Percentiles rank a stretch among this genome's conserved stretches.
phyloP scores from a whole-genome alignment of 2,329 filamentous ascomycete genomes.

The Chaetomiaceae sp. region DNA sequence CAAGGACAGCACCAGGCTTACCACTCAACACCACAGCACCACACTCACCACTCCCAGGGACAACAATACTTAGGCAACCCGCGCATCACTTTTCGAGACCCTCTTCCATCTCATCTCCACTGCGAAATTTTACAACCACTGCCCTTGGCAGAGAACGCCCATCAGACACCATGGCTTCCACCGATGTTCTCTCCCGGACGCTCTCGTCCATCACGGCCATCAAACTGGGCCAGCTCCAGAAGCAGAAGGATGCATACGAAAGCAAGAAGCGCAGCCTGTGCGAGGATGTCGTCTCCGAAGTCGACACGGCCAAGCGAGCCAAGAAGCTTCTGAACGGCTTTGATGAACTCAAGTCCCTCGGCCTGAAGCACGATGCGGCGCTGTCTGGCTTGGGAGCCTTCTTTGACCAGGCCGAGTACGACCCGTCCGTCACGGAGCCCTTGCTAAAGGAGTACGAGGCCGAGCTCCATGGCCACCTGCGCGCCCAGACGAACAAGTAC shows the following conservation, averaged over 20 bases:
- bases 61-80: not conserved
- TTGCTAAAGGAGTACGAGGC: constrained; percentile 44
- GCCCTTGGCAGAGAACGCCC: not conserved
- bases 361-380: constrained; percentile 28
- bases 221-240: constrained; percentile 53
- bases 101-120: not conserved
- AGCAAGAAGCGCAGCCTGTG: constrained; percentile 40
- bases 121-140: not conserved
- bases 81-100: not conserved
- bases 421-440: constrained; percentile 46
- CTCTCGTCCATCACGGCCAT: constrained; percentile 50
- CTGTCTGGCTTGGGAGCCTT: constrained; percentile 44
- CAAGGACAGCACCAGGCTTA: no score
- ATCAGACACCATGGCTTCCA: constrained; percentile 32
- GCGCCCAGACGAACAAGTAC: constrained; percentile 48
- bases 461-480: constrained; percentile 42
- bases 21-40: no score
- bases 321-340: constrained; percentile 33
- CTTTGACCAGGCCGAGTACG: constrained; percentile 48
- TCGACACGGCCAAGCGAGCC: constrained; percentile 29
- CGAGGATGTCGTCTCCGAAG: constrained; percentile 26
- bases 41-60: not conserved
- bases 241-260: constrained; percentile 46
- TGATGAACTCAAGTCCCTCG: constrained; percentile 32
- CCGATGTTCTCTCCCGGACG: constrained; percentile 44